Percentiles rank a stretch among this genome's conserved stretches.
phyloP scores from a whole-genome alignment of 2,329 filamentous ascomycete genomes.

The Monosporascus sp. region DNA sequence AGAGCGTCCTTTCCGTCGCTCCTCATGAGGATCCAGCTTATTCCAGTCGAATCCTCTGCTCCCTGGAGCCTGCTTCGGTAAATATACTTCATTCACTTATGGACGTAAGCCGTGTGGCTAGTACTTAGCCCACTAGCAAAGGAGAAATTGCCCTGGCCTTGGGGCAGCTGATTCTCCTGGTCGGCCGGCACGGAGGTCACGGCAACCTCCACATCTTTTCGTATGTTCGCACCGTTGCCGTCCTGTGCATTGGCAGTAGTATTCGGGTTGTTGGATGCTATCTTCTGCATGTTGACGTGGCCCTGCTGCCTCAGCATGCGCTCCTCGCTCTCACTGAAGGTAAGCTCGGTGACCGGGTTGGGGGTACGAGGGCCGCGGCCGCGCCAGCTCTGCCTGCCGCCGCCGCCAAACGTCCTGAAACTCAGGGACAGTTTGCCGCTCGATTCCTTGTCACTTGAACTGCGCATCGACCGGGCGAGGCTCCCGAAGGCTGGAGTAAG shows the following conservation, averaged over 20 bases:
- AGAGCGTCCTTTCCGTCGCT: too few relatives aligned
- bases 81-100: too few relatives aligned
- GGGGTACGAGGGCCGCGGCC: slow-evolving; percentile 26
- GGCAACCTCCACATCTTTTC: slow-evolving; percentile 33
- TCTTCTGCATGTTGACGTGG: slow-evolving; percentile 34
- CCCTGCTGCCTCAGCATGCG: slow-evolving; percentile 30
- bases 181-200: not conserved
- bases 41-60: too few relatives aligned
- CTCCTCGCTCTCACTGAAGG: slow-evolving; percentile 39
- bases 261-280: slow-evolving; percentile 21
- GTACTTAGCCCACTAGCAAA: too few relatives aligned
- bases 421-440: slow-evolving; percentile 29
- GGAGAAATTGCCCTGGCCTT: too few relatives aligned
- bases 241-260: slow-evolving; percentile 8
- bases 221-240: slow-evolving; percentile 33
- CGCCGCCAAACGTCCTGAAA: slow-evolving; percentile 37
- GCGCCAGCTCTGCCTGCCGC: slow-evolving; percentile 25
- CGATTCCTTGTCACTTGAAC: slow-evolving; percentile 15
- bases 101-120: too few relatives aligned
- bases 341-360: slow-evolving; percentile 33
- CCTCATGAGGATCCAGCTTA: too few relatives aligned
- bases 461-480: slow-evolving; percentile 29
- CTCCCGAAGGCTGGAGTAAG: slow-evolving; percentile 27
- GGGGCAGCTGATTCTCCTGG: too few relatives aligned
- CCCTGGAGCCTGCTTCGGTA: too few relatives aligned